Evolutionary conservation across 2,329 filamentous ascomycete genomes (phyloP).

Genomic region (Orbilia javanica): DNA sequence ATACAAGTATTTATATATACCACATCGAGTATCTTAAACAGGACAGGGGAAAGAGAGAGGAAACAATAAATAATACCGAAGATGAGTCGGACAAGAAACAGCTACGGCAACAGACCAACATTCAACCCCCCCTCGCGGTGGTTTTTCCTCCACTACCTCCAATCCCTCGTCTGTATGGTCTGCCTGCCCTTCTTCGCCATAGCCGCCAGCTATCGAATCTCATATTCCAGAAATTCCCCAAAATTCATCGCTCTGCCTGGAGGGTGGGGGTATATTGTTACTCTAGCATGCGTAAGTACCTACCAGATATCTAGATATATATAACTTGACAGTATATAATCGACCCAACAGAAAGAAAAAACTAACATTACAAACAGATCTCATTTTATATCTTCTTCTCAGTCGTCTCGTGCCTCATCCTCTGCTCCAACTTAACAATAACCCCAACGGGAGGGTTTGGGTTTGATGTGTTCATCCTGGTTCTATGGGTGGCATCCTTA

Average conservation of each 20-base stretch:
- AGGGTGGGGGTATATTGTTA: conserved; percentile 21
- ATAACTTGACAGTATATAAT: too few relatives aligned
- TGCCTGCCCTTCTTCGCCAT: conserved; percentile 1
- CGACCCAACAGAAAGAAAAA: too few relatives aligned
- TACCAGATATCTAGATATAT: too few relatives aligned
- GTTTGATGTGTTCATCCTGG: not conserved
- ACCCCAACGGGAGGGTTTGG: not conserved
- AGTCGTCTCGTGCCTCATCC: not conserved
- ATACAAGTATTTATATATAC: too few relatives aligned
- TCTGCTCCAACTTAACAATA: not conserved
- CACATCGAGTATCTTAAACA: too few relatives aligned
- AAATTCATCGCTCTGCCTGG: not conserved
- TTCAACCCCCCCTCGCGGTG: not conserved
- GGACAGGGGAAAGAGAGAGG: too few relatives aligned
- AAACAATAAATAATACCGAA: not conserved
- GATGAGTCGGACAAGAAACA: not conserved
- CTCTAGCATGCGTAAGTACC: not conserved
- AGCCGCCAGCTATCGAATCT: not conserved
- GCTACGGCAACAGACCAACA: not conserved
- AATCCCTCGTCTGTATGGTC: not conserved
- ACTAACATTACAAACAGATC: too few relatives aligned
- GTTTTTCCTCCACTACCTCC: conserved; percentile 13
- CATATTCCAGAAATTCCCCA: not conserved
- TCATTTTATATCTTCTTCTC: not conserved
- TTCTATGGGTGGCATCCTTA: not conserved